Percentiles rank a stretch among this genome's conserved stretches.
Conservation (phyloP, 1,284 basidiomycete genomes). For the Sanguinoderma infundibulare region DNA sequence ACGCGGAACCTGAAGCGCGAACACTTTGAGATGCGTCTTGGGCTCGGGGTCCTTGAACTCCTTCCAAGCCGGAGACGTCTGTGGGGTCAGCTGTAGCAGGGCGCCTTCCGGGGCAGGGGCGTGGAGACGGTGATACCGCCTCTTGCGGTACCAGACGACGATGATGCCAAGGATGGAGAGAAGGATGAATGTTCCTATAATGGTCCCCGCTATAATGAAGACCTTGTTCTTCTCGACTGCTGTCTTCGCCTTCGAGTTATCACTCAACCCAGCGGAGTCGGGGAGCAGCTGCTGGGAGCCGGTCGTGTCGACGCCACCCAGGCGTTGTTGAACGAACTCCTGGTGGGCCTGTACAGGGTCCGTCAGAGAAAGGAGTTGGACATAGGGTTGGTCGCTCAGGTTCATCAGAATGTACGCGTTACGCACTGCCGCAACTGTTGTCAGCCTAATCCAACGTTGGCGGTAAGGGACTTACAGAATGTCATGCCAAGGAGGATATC, state of each 20-base stretch:
- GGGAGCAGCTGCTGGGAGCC: constrained; percentile 29
- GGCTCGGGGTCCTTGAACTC: not conserved
- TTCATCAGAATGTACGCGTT: constrained; percentile 66
- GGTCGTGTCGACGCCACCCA: constrained; percentile 52
- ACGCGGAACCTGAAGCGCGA: not conserved
- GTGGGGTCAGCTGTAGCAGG: not conserved
- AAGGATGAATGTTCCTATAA: constrained; percentile 27
- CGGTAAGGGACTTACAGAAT: constrained; percentile 51
- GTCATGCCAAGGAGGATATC: constrained; percentile 82
- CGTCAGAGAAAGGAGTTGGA: constrained; percentile 63
- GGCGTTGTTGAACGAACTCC: constrained; percentile 57
- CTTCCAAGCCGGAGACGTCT: not conserved
- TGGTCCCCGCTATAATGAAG: constrained; percentile 31
- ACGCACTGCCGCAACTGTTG: constrained; percentile 51
- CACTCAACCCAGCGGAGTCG: not conserved
- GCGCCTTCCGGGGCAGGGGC: constrained; percentile 33
- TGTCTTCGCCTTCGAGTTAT: not conserved
- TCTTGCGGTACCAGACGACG: constrained; percentile 13
- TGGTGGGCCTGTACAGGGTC: constrained; percentile 41
- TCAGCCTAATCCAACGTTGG: not conserved
- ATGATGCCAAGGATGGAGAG: not conserved
- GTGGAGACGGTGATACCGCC: constrained; percentile 36
- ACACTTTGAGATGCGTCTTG: not conserved
- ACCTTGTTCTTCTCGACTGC: not conserved
- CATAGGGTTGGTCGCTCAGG: constrained; percentile 62